These are phyloP conservation scores for Actinomucor elegans DNA, from an alignment of 371 early-diverging fungal genomes.

Conservation along the genomic window DNA sequence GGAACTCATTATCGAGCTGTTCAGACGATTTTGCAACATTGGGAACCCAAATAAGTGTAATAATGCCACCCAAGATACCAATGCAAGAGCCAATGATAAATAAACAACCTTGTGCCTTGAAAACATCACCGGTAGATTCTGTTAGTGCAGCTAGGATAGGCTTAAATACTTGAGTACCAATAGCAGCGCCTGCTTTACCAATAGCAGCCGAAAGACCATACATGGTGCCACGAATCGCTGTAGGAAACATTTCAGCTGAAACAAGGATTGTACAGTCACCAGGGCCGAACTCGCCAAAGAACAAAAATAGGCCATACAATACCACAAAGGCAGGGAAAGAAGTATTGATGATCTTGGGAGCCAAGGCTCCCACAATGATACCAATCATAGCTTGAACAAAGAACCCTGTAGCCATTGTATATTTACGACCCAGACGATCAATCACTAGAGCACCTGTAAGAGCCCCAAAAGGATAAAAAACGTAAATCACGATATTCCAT, in stretches of 20 bases:
- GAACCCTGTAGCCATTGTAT: conserved; percentile 55
- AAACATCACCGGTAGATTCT: conserved; percentile 32
- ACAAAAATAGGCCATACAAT: conserved; percentile 58
- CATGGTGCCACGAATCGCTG: conserved; percentile 60
- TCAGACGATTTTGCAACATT: conserved; percentile 26
- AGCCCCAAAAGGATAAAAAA: conserved; percentile 56
- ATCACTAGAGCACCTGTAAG: conserved; percentile 48
- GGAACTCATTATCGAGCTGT: conserved; percentile 53
- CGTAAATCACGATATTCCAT: conserved; percentile 56
- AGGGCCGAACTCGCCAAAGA: conserved; percentile 59
- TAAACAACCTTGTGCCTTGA: conserved; percentile 4
- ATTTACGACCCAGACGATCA: conserved; percentile 53
- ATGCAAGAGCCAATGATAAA: conserved; percentile 56
- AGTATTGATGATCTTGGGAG: conserved; percentile 31
- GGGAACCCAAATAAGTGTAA: conserved; percentile 44
- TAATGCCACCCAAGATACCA: conserved; percentile 44
- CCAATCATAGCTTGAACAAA: conserved; percentile 49
- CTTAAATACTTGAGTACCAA: conserved; percentile 54
- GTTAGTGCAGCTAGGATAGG: conserved; percentile 41
- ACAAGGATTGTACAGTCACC: conserved; percentile 54
- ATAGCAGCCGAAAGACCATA: conserved; percentile 58
- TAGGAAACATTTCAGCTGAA: conserved; percentile 56
- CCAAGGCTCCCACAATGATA: conserved; percentile 48
- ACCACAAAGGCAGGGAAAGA: conserved; percentile 56
- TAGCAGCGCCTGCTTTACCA: conserved; percentile 55